Evolutionary conservation across 371 early-diverging fungal genomes (phyloP), one percentile per base, ranked within the genome.

Genomic region (Conidiobolus incongruus): DNA sequence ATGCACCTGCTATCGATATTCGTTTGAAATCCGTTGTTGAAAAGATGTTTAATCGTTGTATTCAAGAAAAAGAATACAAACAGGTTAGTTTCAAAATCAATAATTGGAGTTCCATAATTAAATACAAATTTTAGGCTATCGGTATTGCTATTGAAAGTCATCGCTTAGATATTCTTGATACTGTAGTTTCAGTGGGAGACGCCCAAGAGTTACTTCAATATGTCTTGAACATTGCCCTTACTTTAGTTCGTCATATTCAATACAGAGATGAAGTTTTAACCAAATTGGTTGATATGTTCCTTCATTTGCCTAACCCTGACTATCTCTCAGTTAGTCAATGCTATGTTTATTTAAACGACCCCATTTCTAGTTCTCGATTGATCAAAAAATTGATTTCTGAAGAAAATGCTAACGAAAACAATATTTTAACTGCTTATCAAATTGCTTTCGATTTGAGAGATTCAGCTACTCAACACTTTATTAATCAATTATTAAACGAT

Each of bases 391-490:
- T 95, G 40, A 55, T 75, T 33, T 48, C 58, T 35, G 62, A 66
- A 30, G 60, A 58, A 16, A 35, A 6, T 11, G 19, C 6, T 10
- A 21, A 37, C 11, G 38, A 68, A 59, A 31, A 54, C 50, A 61
- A 75, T 39, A 44, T 66, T 43, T 57, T 94, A 47, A 81, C 81
- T 56, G 93, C 90, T 10, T 89, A 81, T 53, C 95, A 96, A 66
- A 79, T 96, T 40, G 90, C 91, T 1, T 96, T 96, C 56, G 97
- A 96, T 47, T 60, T 94, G 34, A 86, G 91, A 51, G 85, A 77
- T 45, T 88, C 79, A 49, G 93, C 92, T 29, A 82, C 94, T 5
- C 92, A 94, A 56, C 81, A 86, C 48, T 92, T 92, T 47, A 65
- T 88, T 39, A 61, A 63, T 10, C 77, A 79, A 34, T 81, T 96